Evolutionary conservation across 169 alveolate genomes (phyloP).

Genomic region (Eimeria mitis): DNA sequence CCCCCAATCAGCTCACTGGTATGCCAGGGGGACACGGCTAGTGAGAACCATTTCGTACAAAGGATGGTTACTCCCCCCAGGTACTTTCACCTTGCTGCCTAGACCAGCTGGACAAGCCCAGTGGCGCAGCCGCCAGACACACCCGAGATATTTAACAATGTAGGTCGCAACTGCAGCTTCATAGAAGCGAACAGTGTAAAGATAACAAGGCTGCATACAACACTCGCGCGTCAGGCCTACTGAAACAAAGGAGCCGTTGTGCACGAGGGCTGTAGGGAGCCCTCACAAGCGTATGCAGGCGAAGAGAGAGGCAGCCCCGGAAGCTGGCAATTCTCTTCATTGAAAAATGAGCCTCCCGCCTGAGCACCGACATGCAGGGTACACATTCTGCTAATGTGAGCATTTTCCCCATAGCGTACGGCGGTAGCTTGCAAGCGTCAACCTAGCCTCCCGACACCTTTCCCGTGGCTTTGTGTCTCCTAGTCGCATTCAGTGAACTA

Average conservation of each 20-base stretch:
- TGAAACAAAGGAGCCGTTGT: conserved; percentile 65
- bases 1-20: conserved; percentile 45
- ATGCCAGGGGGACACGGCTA: conserved; percentile 35
- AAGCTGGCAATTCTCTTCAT: conserved; percentile 63
- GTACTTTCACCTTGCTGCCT: conserved; percentile 34
- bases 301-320: conserved; percentile 69
- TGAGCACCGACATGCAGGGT: neutral
- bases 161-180: conserved; percentile 30
- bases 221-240: conserved; percentile 42
- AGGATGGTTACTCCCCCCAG: neutral
- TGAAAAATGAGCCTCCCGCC: conserved; percentile 67
- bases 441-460: neutral
- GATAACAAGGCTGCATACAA: neutral
- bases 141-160: neutral
- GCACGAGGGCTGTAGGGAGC: conserved; percentile 36
- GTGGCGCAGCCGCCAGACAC: conserved; percentile 8
- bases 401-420: neutral
- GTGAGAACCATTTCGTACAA: conserved; percentile 21
- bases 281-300: conserved; percentile 46
- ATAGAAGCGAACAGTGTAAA: neutral
- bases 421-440: neutral
- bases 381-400: neutral
- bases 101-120: conserved; percentile 25
- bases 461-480: neutral
- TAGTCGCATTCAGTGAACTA: neutral